These are phyloP conservation scores for Exophiala sp. DNA, from an alignment of 2,329 filamentous ascomycete genomes.

Conservation along the genomic window DNA sequence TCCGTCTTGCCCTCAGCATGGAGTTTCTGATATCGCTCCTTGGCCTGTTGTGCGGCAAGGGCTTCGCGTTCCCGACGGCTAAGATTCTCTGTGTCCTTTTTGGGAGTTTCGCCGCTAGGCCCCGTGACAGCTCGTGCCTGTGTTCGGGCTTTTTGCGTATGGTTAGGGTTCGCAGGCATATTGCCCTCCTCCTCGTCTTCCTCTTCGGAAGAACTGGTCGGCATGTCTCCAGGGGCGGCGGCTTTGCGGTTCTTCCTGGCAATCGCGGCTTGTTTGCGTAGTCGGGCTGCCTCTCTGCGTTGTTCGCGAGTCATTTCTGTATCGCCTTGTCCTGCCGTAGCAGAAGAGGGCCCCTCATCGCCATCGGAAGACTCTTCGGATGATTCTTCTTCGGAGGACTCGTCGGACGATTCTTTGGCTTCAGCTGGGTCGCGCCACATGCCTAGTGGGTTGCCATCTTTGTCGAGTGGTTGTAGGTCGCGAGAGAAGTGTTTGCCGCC, in stretches of 20 bases:
- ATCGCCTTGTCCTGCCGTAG: conserved; percentile 35
- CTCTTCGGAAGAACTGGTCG: conserved; percentile 53
- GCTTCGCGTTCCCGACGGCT: conserved; percentile 69
- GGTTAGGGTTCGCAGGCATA: conserved; percentile 80
- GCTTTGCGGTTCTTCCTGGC: conserved; percentile 64
- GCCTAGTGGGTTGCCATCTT: conserved; percentile 79
- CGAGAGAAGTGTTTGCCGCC: conserved; percentile 94
- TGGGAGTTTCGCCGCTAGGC: conserved; percentile 45
- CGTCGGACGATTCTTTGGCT: conserved; percentile 40
- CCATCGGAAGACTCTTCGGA: conserved; percentile 45
- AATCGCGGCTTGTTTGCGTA: conserved; percentile 83
- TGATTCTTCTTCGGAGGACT: conserved; percentile 40
- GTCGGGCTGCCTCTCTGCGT: conserved; percentile 80
- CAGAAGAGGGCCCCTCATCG: conserved; percentile 42
- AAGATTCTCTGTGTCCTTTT: conserved; percentile 54
- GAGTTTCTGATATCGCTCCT: conserved; percentile 84
- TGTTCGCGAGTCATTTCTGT: conserved; percentile 69
- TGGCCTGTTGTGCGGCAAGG: conserved; percentile 76
- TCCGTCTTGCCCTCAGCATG: conserved; percentile 96
- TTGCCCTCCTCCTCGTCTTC: conserved; percentile 37
- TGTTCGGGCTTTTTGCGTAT: conserved; percentile 60
- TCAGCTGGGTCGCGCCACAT: conserved; percentile 61
- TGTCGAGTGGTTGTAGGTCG: conserved; percentile 79
- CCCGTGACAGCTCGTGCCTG: conserved; percentile 48
- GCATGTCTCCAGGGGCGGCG: conserved; percentile 79